These are phyloP conservation scores for Zea luxurians DNA, from an alignment of 176 grass and related monocot species.

Conservation along the genomic window DNA sequence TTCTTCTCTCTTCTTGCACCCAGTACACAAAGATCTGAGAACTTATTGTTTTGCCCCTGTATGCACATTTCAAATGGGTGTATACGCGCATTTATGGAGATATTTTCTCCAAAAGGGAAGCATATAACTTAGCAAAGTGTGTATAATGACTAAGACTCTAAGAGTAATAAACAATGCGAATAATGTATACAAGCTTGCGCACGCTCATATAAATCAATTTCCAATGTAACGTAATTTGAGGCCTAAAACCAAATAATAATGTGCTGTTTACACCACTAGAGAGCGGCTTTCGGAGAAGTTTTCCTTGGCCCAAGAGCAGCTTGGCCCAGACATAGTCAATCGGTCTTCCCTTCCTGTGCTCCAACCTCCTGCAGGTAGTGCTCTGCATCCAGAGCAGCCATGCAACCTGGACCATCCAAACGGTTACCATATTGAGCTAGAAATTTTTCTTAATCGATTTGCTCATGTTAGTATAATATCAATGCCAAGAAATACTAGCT, in stretches of 20 bases:
- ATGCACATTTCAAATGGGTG: not conserved
- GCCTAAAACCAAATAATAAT: constrained; percentile 11
- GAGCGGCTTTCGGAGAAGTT: constrained; percentile 35
- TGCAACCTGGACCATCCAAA: constrained; percentile 65
- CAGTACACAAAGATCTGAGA: not conserved
- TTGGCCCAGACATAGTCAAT: constrained; percentile 54
- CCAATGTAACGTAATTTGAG: constrained; percentile 14
- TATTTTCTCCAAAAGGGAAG: not conserved
- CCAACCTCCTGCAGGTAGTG: constrained; percentile 90
- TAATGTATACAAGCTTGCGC: not conserved
- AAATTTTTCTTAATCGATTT: not conserved
- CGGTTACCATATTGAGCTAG: not conserved
- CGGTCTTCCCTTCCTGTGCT: constrained; percentile 62
- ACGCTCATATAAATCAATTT: constrained; percentile 32
- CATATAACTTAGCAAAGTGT: too few relatives aligned
- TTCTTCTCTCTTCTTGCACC: not conserved
- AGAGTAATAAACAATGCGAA: too few relatives aligned
- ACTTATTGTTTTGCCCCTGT: not conserved
- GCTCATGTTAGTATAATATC: not conserved
- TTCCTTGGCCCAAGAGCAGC: not conserved
- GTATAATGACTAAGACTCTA: too few relatives aligned
- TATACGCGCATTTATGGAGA: not conserved
- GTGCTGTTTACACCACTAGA: constrained; percentile 12
- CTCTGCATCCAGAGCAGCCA: constrained; percentile 94
- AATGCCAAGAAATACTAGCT: not conserved